Evolutionary conservation across 2,329 filamentous ascomycete species (phyloP).

Genomic region (Arthrinium phaeospermum): DNA sequence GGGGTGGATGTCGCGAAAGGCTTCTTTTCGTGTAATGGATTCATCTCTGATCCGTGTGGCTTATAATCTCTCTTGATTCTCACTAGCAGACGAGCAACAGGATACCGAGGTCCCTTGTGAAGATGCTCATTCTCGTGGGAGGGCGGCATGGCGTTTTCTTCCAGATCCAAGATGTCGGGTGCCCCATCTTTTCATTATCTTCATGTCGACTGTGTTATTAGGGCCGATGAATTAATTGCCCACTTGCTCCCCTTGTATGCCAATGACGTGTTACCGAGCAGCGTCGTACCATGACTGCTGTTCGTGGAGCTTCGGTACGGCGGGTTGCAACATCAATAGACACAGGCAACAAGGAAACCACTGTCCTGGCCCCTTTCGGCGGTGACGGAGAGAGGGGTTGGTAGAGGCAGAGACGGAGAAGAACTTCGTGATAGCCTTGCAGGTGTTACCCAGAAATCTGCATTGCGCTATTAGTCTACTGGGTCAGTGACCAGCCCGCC

Average conservation of each 20-base stretch:
- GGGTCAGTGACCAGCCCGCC: not conserved
- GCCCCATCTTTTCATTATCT: not conserved
- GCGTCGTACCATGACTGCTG: not conserved
- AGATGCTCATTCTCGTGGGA: not conserved
- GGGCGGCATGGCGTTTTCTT: not conserved
- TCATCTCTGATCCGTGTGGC: not conserved
- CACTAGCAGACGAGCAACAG: not conserved
- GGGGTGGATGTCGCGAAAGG: slow-evolving; percentile 6
- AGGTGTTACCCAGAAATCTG: not conserved
- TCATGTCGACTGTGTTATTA: not conserved
- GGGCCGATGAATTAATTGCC: not conserved
- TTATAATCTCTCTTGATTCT: not conserved
- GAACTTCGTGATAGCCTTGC: slow-evolving; percentile 6
- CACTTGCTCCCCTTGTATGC: not conserved
- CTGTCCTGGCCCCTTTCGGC: not conserved
- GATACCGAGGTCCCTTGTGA: not conserved
- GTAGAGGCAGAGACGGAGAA: not conserved
- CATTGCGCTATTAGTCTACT: not conserved
- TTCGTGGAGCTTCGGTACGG: not conserved
- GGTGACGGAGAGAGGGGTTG: not conserved
- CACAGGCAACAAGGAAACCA: not conserved
- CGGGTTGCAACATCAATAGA: slow-evolving; percentile 5
- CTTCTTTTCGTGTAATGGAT: slow-evolving; percentile 9
- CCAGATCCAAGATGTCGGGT: not conserved
- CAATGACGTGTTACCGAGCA: not conserved